Percentiles rank a stretch among this genome's conserved stretches.
Conservation (phyloP, 2,329 filamentous ascomycete species). For the Fusarium solani-melongenae region DNA sequence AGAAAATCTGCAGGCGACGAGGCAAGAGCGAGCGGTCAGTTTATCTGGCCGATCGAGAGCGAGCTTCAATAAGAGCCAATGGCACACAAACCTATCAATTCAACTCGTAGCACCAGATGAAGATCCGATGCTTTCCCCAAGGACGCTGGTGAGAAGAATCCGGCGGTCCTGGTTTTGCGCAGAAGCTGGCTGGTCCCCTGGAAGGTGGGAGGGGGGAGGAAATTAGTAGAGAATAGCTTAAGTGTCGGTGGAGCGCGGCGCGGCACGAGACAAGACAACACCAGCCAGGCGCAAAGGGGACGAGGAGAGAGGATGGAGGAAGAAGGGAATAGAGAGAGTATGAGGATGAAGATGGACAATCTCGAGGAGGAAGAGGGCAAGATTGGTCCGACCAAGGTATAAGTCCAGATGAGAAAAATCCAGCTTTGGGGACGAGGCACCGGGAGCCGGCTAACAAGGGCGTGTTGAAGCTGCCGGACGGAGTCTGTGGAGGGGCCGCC, state of each 20-base stretch:
- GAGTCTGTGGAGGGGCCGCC: constrained; percentile 41
- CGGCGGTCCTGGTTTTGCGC: constrained; percentile 42
- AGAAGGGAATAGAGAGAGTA: constrained; percentile 28
- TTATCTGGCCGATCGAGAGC: background rate
- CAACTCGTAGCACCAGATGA: constrained; percentile 40
- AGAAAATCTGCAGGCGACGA: constrained; percentile 42
- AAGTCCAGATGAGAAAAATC: constrained; percentile 45
- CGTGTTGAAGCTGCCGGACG: constrained; percentile 38
- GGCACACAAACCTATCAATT: constrained; percentile 47
- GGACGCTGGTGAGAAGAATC: constrained; percentile 41
- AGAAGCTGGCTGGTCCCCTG: constrained; percentile 44
- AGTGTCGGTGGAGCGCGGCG: constrained; percentile 41
- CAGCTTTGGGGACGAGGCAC: constrained; percentile 33
- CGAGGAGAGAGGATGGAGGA: constrained; percentile 30
- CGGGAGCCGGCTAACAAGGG: constrained; percentile 36
- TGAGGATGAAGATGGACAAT: constrained; percentile 43
- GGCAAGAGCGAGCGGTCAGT: constrained; percentile 30
- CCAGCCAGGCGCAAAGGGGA: constrained; percentile 43
- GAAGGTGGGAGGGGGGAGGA: constrained; percentile 40
- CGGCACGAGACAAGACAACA: constrained; percentile 42
- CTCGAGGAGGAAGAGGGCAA: constrained; percentile 42
- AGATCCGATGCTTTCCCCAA: constrained; percentile 42
- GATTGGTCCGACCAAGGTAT: constrained; percentile 44
- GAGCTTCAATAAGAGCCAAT: background rate
- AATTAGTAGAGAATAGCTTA: constrained; percentile 42